Base-by-base conservation (phyloP, 257 asterid genomes). In the Paulownia fortunei region DNA sequence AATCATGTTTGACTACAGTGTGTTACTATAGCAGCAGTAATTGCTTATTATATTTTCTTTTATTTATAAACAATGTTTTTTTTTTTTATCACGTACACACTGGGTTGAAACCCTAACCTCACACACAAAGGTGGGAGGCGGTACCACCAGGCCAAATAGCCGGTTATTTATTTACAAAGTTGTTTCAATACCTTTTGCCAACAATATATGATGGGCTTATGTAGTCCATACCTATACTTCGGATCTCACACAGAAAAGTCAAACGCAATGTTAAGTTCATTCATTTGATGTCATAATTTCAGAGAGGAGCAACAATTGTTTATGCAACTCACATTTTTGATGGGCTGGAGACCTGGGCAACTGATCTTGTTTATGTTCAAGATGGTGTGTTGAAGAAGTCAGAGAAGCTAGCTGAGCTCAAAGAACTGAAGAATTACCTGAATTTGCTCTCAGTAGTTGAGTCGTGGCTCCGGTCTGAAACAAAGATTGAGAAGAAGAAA, bases 331-430 rank as follows among this genome's bases (percentile, higher is more conserved):
- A 93, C 84, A 95, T 95, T 16, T 95, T 95, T 71, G 99, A 95
- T 84, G 99, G 99, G 76, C 85, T 96, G 80, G 98, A 96, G 83
- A 89, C 89, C 11, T 96, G 98, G 99, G 96, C 99, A 12, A 93
- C 96, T 4, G 90, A 93, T 82, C 87, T 96, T 58, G 97, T 84
- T 61, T 93, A 96, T 79, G 89, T 96, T 72, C 97, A 93, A 88
- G 99, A 92, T 13, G 98, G 98, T 7, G 86, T 78, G 5, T 77
- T 93, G 86, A 87, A 80, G 90, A 96, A 84, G 84, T 80, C 91
- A 2, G 94, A 92, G 84, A 96, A 96, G 80, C 67, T 90, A 55
- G 77, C 91, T 2, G 92, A 89, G 60, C 87, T 96, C 58, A 78
- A 85, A 23, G 99, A 93, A 82, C 83, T 93, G 66, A 87, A 92